Evolutionary conservation across 164 flowering plant species (phyloP).

Genomic region (Sedum album): DNA sequence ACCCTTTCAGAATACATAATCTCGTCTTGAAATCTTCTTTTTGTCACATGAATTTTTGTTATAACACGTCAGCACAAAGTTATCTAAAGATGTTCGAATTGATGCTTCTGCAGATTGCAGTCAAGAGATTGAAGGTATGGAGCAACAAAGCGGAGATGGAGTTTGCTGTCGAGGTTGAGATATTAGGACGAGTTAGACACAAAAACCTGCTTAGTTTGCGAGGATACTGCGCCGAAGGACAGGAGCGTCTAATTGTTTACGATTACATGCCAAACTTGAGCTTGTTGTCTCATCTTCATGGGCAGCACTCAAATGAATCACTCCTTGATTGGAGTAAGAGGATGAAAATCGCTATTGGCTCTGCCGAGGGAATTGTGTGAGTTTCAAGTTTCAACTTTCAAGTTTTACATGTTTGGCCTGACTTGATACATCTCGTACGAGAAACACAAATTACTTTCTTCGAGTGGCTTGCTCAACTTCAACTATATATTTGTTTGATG

Average conservation of each 20-base stretch:
- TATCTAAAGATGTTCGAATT: neutral
- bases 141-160: conserved; percentile 86
- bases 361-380: conserved; percentile 87
- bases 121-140: conserved; percentile 82
- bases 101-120: conserved; percentile 64
- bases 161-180: conserved; percentile 86
- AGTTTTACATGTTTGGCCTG: neutral
- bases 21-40: too few species aligned
- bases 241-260: conserved; percentile 84
- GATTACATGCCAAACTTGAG: conserved; percentile 90
- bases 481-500: neutral
- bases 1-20: too few species aligned
- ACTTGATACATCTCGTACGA: neutral
- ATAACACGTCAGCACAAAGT: neutral
- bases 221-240: conserved; percentile 92
- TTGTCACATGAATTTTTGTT: too few species aligned
- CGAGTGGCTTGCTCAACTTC: neutral
- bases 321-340: conserved; percentile 75
- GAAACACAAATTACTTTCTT: neutral
- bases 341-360: conserved; percentile 79
- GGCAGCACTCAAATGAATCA: conserved; percentile 79
- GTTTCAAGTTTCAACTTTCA: conserved; percentile 28
- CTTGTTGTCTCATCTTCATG: conserved; percentile 83
- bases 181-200: conserved; percentile 74
- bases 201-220: conserved; percentile 75